A percentile compares a stretch with the other conserved stretches of the same genome.
These are phyloP conservation scores for Astrephomene gubernaculifera DNA, from an alignment of 139 green algal genomes.

Conservation along the genomic window DNA sequence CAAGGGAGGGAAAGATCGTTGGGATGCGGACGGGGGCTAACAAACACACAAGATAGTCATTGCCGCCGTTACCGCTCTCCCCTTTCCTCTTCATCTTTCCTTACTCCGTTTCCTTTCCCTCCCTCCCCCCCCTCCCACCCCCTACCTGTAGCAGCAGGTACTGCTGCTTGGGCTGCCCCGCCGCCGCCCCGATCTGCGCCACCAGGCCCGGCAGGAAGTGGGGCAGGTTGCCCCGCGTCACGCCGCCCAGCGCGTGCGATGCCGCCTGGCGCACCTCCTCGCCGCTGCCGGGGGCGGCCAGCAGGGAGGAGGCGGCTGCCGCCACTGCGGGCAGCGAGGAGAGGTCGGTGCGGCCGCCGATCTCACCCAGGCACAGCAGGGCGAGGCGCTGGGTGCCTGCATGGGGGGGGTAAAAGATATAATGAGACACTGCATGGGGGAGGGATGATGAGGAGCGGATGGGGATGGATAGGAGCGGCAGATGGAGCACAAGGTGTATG, in stretches of 20 bases:
- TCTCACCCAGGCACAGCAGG: conserved; percentile 91
- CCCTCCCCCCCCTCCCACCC: background rate
- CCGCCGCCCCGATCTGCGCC: conserved; percentile 57
- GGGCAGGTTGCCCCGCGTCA: conserved; percentile 79
- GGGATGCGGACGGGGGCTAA: no score
- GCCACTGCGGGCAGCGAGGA: conserved; percentile 60
- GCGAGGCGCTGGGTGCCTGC: conserved; percentile 72
- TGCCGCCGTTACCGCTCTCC: background rate
- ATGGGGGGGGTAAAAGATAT: background rate
- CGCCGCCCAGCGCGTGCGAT: conserved; percentile 85
- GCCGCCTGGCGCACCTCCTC: conserved; percentile 90
- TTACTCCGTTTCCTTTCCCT: background rate
- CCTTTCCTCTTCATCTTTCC: background rate
- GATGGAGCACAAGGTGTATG: no score
- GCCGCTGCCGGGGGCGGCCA: conserved; percentile 47
- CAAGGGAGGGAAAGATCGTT: background rate
- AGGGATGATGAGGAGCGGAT: no score
- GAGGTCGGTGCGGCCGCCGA: conserved; percentile 82
- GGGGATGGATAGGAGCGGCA: no score
- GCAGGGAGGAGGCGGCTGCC: conserved; percentile 42
- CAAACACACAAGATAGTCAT: background rate
- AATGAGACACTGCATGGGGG: no score
- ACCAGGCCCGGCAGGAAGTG: conserved; percentile 87
- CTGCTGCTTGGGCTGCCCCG: conserved; percentile 67
- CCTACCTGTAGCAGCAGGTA: conserved; percentile 81